Base-by-base conservation (phyloP, 768 basidiomycete species). In the Suillus variegatus region DNA sequence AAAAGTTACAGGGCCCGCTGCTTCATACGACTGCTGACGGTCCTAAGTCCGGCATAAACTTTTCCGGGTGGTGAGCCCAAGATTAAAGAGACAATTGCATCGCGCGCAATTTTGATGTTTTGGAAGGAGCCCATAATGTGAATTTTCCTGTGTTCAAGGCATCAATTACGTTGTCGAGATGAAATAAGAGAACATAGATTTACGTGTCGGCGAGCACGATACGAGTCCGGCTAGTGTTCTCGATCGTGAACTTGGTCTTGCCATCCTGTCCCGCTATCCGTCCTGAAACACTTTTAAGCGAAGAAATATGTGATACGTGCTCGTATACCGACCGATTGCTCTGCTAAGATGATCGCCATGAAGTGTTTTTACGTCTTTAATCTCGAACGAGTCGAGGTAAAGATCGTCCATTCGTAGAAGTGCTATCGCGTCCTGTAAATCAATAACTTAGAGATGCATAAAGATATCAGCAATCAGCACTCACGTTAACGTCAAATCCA, bases 181-280 rank as follows among this genome's bases (percentile, higher is more conserved):
- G 58, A 18, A 8, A 25, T 13, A 61, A 28, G 10, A 35, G 32
- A 63, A 25, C 63, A 32, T 18, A 16, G 22, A 86, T 92, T 63
- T 73, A 96, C 96, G 95, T 95, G 75, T 99, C 97, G 13, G 97
- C 97, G 49, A 99, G 87, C 55, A 99, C 94, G 64, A 99, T 98
- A n/a, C 97, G 91, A 35, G 97, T 99, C 64, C 97, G 86, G 70
- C 91, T 96, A 3, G 95, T 87, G 72, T 99, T 99, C 81, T 99
- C 97, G 63, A 99, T 99, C 2, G 96, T 95, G 77, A 98, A 99
- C 76, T 97, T 96, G 13, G 96, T 98, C 81, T 98, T 98, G 52
- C 97, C 97, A 68, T 97, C 95, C 75, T 99, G 95, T 6, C 97
- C 97, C 13, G 97, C 97, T 75, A 99, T 99, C 70, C 97, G 96